Percentiles rank a stretch among this genome's conserved stretches.
Evolutionary conservation across 768 basidiomycete genomes (phyloP).

Genomic region (Gyrodon lividus): DNA sequence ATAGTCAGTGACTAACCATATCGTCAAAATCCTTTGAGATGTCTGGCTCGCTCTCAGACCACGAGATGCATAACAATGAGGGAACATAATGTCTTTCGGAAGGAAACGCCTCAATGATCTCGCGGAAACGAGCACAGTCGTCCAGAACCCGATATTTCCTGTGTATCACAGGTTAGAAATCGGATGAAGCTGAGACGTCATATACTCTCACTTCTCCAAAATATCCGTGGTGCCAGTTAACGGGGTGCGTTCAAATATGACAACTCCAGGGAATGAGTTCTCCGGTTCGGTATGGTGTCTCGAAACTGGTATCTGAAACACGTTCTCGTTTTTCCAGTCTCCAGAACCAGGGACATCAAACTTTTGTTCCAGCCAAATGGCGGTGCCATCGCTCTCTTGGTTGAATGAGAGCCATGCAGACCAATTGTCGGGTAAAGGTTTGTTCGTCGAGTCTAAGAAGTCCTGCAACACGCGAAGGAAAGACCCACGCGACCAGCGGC

Average conservation of each 20-base stretch:
- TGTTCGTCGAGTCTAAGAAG: constrained; percentile 37
- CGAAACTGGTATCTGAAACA: constrained; percentile 57
- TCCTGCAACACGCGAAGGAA: constrained; percentile 46
- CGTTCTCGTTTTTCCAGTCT: constrained; percentile 53
- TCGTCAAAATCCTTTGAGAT: constrained; percentile 50
- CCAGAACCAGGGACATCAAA: constrained; percentile 69
- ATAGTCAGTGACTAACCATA: constrained; percentile 47
- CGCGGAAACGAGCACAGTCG: constrained; percentile 69
- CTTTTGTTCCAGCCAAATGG: constrained; percentile 79
- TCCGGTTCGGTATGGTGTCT: constrained; percentile 16
- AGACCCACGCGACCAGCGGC: constrained; percentile 72
- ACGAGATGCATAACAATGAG: constrained; percentile 58
- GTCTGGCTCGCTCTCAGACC: constrained; percentile 48
- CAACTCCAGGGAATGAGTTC: constrained; percentile 53
- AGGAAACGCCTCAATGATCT: constrained; percentile 56
- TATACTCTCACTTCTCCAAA: constrained; percentile 54
- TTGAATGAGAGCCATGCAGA: constrained; percentile 75
- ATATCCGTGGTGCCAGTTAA: constrained; percentile 60
- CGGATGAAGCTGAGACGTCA: not conserved
- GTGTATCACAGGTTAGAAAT: constrained; percentile 2
- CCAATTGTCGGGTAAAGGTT: constrained; percentile 45
- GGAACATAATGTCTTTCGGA: constrained; percentile 58
- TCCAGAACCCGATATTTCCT: constrained; percentile 73
- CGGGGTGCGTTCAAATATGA: constrained; percentile 77
- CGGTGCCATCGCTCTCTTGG: constrained; percentile 68